Evolutionary conservation across 768 basidiomycete species (phyloP).

Genomic region (Tulasnella sp.): DNA sequence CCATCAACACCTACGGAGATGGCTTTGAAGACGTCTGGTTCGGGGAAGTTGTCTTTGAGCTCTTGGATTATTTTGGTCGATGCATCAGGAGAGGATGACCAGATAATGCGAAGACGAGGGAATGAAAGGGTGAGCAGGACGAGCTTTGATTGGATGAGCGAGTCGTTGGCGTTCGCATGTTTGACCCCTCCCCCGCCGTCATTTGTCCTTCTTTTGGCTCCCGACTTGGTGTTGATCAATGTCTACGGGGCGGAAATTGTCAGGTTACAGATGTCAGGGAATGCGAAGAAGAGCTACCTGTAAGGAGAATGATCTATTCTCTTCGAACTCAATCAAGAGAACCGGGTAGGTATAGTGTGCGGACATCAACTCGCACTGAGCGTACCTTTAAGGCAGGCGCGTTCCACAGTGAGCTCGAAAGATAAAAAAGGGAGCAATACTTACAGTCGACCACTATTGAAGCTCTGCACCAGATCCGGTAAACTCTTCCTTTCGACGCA

Average conservation of each 20-base stretch:
- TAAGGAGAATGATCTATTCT: constrained; percentile 87
- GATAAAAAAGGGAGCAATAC: constrained; percentile 26
- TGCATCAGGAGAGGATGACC: constrained; percentile 92
- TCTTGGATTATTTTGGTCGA: constrained; percentile 88
- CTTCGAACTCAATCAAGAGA: constrained; percentile 92
- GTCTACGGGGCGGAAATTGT: constrained; percentile 23
- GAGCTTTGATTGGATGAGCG: constrained; percentile 74
- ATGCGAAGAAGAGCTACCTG: constrained; percentile 45
- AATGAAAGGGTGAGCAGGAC: constrained; percentile 82
- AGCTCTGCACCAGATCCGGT: constrained; percentile 82
- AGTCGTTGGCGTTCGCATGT: constrained; percentile 6
- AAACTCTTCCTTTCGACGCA: constrained; percentile 94
- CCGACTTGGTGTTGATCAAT: constrained; percentile 22
- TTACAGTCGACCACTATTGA: constrained; percentile 86
- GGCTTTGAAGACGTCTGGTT: constrained; percentile 70
- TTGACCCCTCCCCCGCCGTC: background rate
- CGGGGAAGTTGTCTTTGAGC: constrained; percentile 63
- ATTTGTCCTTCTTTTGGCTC: constrained; percentile 8
- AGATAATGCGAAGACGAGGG: constrained; percentile 85
- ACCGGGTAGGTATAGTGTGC: constrained; percentile 90
- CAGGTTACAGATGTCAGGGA: background rate
- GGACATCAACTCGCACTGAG: constrained; percentile 95
- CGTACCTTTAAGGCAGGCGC: constrained; percentile 47
- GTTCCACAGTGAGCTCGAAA: background rate
- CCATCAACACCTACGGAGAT: constrained; percentile 72